Evolutionary conservation across 164 flowering plant genomes (phyloP), one percentile per base, ranked within the genome.

Genomic region (Santalum album): DNA sequence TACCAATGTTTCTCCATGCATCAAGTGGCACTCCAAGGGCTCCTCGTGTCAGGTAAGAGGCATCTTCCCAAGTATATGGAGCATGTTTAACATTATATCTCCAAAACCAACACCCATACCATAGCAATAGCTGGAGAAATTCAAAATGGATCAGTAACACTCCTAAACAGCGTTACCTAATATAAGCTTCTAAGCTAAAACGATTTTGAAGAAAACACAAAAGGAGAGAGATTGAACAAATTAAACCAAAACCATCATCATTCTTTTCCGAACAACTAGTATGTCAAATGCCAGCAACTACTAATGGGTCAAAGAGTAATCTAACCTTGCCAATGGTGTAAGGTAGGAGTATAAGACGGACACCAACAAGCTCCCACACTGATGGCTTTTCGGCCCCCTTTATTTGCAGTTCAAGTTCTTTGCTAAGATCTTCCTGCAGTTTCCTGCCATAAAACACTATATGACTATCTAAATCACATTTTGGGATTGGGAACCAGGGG

Each of bases 11-110:
- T 38, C 58, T 60, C 99, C 99, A 92, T 27, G 80, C 68, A 65
- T 83, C 89, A 59, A 46, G 53, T 53, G 81, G 78, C 49, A 77
- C 75, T 32, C 81, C 60, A 19, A 92, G 83, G 56, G 87, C 69
- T 56, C 73, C 75, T 55, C 54, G 72, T 21, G 97, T 87, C 61
- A 87, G 70, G 72, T 87, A 87, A 51, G 85, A 70, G 25, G 99
- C 97, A 76, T 92, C 99, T 45, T 89, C 90, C 99, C 96, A 89
- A 25, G 92, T 65, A 70, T 87, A 92, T 34, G 96, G 80, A 53
- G 88, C 78, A 57, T 59, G 50, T 64, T 72, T 78, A 20, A 92
- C 69, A 51, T 54, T 71, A 66, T 89, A 92, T 76, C 96, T 82
- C 96, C 96, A 92, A 52, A 77, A 74, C 99, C 99, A 92, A 63